A percentile compares a stretch with the other conserved stretches of the same genome.
Evolutionary conservation across 805 yeast species (phyloP).

Genomic region (Phaffomyces thermotolerans): DNA sequence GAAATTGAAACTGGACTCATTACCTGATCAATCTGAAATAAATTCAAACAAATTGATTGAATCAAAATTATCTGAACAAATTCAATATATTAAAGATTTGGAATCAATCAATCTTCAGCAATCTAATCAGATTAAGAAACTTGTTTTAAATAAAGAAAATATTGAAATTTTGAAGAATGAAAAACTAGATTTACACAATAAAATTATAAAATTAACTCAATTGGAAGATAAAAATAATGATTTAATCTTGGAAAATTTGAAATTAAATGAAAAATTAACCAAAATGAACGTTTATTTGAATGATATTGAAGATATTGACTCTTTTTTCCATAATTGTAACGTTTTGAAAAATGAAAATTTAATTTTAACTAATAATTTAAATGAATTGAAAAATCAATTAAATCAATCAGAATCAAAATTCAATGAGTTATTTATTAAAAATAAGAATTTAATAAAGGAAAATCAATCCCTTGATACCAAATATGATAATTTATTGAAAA

Average conservation of each 20-base stretch:
- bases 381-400: conserved; percentile 22
- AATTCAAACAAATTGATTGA: conserved; percentile 24
- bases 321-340: conserved; percentile 33
- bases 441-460: conserved; percentile 25
- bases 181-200: conserved; percentile 34
- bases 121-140: conserved; percentile 41
- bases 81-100: conserved; percentile 36
- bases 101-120: conserved; percentile 50
- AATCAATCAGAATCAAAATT: conserved; percentile 22
- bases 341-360: conserved; percentile 33
- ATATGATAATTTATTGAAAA: conserved; percentile 23
- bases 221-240: conserved; percentile 40
- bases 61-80: conserved; percentile 33
- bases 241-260: conserved; percentile 42
- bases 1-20: conserved; percentile 26
- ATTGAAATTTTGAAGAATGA: conserved; percentile 51
- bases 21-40: conserved; percentile 34
- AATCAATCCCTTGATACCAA: conserved; percentile 20
- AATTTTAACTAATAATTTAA: conserved; percentile 27
- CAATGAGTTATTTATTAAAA: conserved; percentile 33
- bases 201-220: conserved; percentile 31
- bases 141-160: conserved; percentile 40
- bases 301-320: conserved; percentile 28
- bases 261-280: conserved; percentile 39
- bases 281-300: conserved; percentile 38